Percentiles rank a stretch among this genome's conserved stretches.
Conservation (phyloP, 2,329 filamentous ascomycete genomes). For the Fusarium aywerte region DNA sequence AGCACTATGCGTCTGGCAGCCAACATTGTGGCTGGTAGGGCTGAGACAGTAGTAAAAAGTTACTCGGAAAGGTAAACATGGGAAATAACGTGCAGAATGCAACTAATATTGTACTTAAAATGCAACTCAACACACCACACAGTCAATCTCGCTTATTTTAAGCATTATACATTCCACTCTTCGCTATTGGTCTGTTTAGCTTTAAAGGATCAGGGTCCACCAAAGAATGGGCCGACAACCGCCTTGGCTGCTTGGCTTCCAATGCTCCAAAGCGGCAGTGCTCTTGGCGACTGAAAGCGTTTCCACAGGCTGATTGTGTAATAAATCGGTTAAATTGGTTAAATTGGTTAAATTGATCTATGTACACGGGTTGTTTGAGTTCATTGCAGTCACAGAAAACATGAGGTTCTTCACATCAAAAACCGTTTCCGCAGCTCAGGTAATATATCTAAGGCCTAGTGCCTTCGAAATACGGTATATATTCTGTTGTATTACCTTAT, state of each 20-base stretch:
- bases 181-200: neutral
- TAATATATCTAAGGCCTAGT: too few relatives aligned
- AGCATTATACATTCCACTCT: neutral
- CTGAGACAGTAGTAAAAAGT: neutral
- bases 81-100: neutral
- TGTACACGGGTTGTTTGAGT: too few relatives aligned
- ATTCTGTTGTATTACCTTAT: too few relatives aligned
- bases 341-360: too few relatives aligned
- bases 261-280: too few relatives aligned
- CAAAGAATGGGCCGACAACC: neutral
- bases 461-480: too few relatives aligned
- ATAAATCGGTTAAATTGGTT: too few relatives aligned
- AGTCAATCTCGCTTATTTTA: neutral
- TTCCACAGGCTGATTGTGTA: too few relatives aligned
- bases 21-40: neutral
- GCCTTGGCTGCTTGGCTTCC: slow-evolving; percentile 4
- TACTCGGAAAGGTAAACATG: neutral
- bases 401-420: too few relatives aligned
- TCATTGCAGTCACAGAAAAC: too few relatives aligned
- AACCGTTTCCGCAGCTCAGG: too few relatives aligned
- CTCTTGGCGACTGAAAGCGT: too few relatives aligned
- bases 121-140: neutral
- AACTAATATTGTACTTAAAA: neutral
- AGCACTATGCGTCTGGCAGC: neutral
- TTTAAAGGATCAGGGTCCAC: neutral